Evolutionary conservation across 805 yeast genomes (phyloP).

Genomic region (Metschnikowia anglica): DNA sequence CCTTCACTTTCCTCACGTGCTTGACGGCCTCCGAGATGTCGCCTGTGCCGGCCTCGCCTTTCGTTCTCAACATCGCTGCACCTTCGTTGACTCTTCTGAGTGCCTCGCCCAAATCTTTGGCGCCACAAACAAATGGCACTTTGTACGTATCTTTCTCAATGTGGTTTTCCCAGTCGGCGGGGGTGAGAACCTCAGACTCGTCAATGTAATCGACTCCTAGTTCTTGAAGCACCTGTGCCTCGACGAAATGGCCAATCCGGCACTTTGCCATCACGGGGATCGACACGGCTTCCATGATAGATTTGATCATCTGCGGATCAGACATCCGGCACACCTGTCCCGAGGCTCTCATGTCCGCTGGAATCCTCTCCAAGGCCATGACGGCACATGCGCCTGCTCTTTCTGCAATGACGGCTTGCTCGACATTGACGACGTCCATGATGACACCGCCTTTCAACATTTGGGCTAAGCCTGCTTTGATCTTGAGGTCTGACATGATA

Average conservation of each 20-base stretch:
- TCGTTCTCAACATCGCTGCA: conserved; percentile 84
- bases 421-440: conserved; percentile 74
- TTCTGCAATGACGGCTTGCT: conserved; percentile 79
- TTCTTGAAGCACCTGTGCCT: conserved; percentile 73
- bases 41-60: conserved; percentile 90
- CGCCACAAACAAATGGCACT: conserved; percentile 84
- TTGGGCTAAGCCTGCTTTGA: conserved; percentile 80
- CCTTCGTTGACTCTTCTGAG: conserved; percentile 77
- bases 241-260: conserved; percentile 80
- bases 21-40: conserved; percentile 80
- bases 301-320: conserved; percentile 75
- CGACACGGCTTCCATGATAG: conserved; percentile 67
- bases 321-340: conserved; percentile 87
- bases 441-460: conserved; percentile 80
- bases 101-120: conserved; percentile 79
- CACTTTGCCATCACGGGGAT: conserved; percentile 85
- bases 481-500: conserved; percentile 29
- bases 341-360: conserved; percentile 79
- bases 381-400: conserved; percentile 87
- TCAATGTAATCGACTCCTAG: conserved; percentile 77
- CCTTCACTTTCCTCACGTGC: conserved; percentile 62
- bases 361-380: conserved; percentile 83
- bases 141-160: conserved; percentile 58
- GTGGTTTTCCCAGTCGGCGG: conserved; percentile 71
- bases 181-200: conserved; percentile 81